Base-by-base conservation (phyloP, 1,284 basidiomycete species). In the Athelia sp. region DNA sequence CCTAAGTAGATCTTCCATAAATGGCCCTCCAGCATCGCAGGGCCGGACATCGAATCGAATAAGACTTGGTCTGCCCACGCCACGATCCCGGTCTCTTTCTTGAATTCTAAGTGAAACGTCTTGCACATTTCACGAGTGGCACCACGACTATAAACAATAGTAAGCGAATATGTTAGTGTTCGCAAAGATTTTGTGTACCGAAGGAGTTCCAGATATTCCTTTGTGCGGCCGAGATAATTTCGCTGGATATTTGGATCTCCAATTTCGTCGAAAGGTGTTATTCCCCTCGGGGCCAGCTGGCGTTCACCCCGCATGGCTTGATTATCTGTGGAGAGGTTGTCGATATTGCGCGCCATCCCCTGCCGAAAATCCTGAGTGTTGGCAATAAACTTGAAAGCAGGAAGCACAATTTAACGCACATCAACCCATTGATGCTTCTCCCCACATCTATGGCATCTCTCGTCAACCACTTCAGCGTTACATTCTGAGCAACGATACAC, bases 1-100 rank as follows among this genome's bases (percentile, higher is more conserved):
- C 68, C 68, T 2, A 70, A 58, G 40, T 62, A 56, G 15, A 69
- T 66, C 50, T 66, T 65, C 69, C 69, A 71, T 13, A 46, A 47
- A 44, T 69, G 61, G 18, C 62, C 64, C 3, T 52, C 11, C 21
- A 53, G 40, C 66, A 71, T 70, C 3, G 42, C 51, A 1, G 57
- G 58, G 0, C 61, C 62, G 2, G 62, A 52, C 47, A 67, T 68
- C 43, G 63, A 56, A 0, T 63, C 55, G 29, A 58, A 66, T 6
- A 70, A 35, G 1, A 56, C 55, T 0, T 50, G 45, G 52, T 69
- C 64, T 1, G 64, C 66, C 63, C 60, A 66, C 0, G 67, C 67
- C 15, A 65, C 54, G 51, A 71, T 71, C 2, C 69, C 68, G 4
- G 22, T 43, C 3, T 55, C 47, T 8, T 49, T 4, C 3, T 43